A percentile compares a stretch with the other conserved stretches of the same genome.
phyloP scores from a whole-genome alignment of 306 rosid genomes.

The Prunus persica region Prunus_persica_NCBIv2 NC_034011.1:25864001-25864500 shows the following conservation, averaged over 20 bases:
- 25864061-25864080: constrained; percentile 89
- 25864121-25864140: constrained; percentile 72
- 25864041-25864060: constrained; percentile 92
- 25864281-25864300: constrained; percentile 36
- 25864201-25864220: constrained; percentile 64
- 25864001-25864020: constrained; percentile 81
- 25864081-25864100: constrained; percentile 76
- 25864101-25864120: constrained; percentile 70
- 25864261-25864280: constrained; percentile 68
- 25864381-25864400: constrained; percentile 25
- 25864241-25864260: constrained; percentile 56
- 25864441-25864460: neutral
- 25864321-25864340: neutral
- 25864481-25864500: constrained; percentile 12
- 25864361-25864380: constrained; percentile 22
- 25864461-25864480: neutral
- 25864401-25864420: constrained; percentile 22
- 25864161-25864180: constrained; percentile 60
- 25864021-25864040: constrained; percentile 76
- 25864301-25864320: constrained; percentile 44
- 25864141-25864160: constrained; percentile 51
- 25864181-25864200: constrained; percentile 66
- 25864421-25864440: constrained; percentile 29
- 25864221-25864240: constrained; percentile 39
- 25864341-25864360: constrained; percentile 6